Evolutionary conservation across 75 land plant genomes (phyloP).

Genomic region (Larix kaempferi): DNA sequence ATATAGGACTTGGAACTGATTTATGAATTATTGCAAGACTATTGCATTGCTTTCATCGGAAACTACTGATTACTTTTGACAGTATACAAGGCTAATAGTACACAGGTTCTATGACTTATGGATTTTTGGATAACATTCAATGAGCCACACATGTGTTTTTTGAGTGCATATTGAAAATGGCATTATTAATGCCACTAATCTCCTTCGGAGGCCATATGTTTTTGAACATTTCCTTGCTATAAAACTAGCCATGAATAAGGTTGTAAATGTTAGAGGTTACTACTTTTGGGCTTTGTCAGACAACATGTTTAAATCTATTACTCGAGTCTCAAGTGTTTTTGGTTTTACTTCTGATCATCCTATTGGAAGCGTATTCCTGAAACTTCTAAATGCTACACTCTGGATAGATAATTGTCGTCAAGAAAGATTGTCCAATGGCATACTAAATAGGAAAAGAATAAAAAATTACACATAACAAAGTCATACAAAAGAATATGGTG

Average conservation of each 20-base stretch:
- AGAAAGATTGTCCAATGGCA: too few relatives aligned
- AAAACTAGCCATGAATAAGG: slow-evolving; percentile 85
- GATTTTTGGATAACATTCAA: slow-evolving; percentile 97
- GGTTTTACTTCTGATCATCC: too few relatives aligned
- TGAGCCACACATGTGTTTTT: slow-evolving; percentile 87
- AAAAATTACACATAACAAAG: background rate
- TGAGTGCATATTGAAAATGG: slow-evolving; percentile 98
- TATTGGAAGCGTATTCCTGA: too few relatives aligned
- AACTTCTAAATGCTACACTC: too few relatives aligned
- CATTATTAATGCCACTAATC: slow-evolving; percentile 84
- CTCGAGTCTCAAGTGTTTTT: too few relatives aligned
- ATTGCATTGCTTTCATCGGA: too few relatives aligned
- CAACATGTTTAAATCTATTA: slow-evolving; percentile 15
- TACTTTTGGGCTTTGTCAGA: slow-evolving; percentile 95
- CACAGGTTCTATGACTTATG: slow-evolving; percentile 73
- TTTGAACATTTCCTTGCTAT: slow-evolving; percentile 90
- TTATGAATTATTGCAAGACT: too few relatives aligned
- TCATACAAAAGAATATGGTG: background rate
- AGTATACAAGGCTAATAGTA: slow-evolving; percentile 60
- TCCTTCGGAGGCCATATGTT: slow-evolving; percentile 86
- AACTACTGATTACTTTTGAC: too few relatives aligned
- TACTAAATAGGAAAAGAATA: background rate
- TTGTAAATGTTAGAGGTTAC: slow-evolving; percentile 85
- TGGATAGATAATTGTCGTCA: too few relatives aligned
- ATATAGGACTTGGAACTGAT: too few relatives aligned